Evolutionary conservation across 202 grass and related monocot species (phyloP), one percentile per base, ranked within the genome.

Genomic region (Schoenoplectus tabernaemontani): DNA sequence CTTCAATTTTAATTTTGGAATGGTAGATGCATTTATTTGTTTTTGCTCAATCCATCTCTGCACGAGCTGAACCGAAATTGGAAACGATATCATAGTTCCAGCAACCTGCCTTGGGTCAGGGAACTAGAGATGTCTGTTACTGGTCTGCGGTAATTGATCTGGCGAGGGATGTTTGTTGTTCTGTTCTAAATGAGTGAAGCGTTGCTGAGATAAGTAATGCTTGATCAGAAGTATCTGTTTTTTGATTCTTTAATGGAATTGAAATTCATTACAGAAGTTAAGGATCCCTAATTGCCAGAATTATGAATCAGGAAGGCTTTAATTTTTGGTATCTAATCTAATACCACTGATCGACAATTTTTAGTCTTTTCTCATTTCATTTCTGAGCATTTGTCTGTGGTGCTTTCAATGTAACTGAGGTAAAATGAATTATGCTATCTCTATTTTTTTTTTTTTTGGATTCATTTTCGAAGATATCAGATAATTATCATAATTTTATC

Each of bases 401-500:
- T 41, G 36, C 9, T 67, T 67, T 22, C 5, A 42, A 38, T 37
- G 13, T 17, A 67, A 42, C 64, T 22, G 3, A n/a, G 63, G 7
- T 36, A 66, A 41, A 67, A 67, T 4, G 6, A 6, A 67, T 43
- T 70, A 22, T 43, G 11, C 26, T 24, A 24, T 12, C 19, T 70
- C 15, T 47, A 71, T 1, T 70, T 70, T 26, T 47, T 26, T 13
- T 71, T 71, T 71, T 20, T 20, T 28, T 5, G 4, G 17, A 17
- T 54, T 72, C 12, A 5, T 72, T 50, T 16, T 48, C 13, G 11
- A 23, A 74, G 47, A 74, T 33, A 54, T 46, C 28, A 34, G 70
- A 74, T 74, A 54, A 54, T 11, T n/a, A n/a, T n/a, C n/a, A n/a
- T n/a, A n/a, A n/a, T n/a, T 75, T 34, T 17, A 54, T 54, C 70